Evolutionary conservation across 768 basidiomycete genomes (phyloP), one percentile per base, ranked within the genome.

Genomic region (Hydnomerulius pinastri): DNA sequence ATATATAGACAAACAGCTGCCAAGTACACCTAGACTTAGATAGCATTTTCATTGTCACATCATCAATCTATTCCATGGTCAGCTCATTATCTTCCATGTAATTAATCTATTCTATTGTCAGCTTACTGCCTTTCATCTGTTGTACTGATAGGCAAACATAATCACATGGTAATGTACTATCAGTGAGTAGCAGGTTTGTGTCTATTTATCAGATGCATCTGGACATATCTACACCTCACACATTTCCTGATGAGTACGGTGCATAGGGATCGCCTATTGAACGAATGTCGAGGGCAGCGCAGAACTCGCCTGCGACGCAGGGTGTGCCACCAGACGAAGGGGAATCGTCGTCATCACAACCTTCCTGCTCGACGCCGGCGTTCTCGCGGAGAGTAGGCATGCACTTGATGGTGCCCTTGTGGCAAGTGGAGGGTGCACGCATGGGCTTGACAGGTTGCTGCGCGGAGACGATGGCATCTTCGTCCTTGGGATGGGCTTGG

Each of bases 371-470:
- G 37, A 56, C 42, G 3, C 32, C 33, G 1, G 5, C 17, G 4
- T 53, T 54, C 27, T 66, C 64, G 2, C 64, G 76, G 64, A 82
- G 73, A 0, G 53, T 50, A 2, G 62, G 56, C 60, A 70, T 64
- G 17, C 87, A 80, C 60, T 82, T 83, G 52, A 90, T 68, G 0
- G 87, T 83, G 18, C 78, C 79, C 69, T 92, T 93, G 50, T 93
- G 79, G 40, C 92, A 78, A 0, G 87, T 96, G 0, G 92, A 96
- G 0, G 95, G 95, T 0, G 90, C 84, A 8, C 95, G 85, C 86
- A 97, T 92, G 0, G 96, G 96, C 69, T 95, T 93, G 56, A 93
- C 86, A 29, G 86, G 85, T 65, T 97, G 94, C 64, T 94, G 92
- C 0, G 93, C 94, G 5, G 93, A 82, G 13, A 98, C 95, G 53